Evolutionary conservation across 495 filamentous ascomycete species (phyloP).

Genomic region (Glonium stellatum): DNA sequence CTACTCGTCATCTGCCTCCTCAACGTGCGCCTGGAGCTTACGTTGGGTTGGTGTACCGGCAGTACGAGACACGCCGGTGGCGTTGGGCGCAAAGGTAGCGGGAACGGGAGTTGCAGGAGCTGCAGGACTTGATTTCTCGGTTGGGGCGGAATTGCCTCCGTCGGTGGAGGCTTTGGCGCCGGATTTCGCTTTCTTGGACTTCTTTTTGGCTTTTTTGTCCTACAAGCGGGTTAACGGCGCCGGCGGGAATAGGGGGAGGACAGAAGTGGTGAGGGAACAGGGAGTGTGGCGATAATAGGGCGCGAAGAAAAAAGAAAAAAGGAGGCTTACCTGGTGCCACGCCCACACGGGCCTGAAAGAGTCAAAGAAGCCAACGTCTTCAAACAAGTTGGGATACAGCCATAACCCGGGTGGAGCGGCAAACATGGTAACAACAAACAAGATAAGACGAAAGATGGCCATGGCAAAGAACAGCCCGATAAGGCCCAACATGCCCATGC

Average conservation of each 20-base stretch:
- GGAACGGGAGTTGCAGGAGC: not conserved
- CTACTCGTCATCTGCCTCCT: constrained; percentile 26
- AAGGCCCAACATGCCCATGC: constrained; percentile 86
- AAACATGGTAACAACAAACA: constrained; percentile 93
- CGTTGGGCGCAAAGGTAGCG: not conserved
- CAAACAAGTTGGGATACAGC: constrained; percentile 97
- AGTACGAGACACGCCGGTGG: not conserved
- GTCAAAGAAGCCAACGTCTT: constrained; percentile 97
- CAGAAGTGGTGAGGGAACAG: not conserved
- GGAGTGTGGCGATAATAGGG: not conserved
- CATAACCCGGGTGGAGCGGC: constrained; percentile 79
- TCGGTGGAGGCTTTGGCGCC: constrained; percentile 8
- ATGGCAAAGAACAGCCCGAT: constrained; percentile 95
- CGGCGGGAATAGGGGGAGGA: not conserved
- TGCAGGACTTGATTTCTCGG: constrained; percentile 1
- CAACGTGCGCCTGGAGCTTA: constrained; percentile 16
- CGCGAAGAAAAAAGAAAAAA: constrained; percentile 9
- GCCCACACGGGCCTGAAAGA: constrained; percentile 96
- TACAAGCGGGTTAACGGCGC: constrained; percentile 2
- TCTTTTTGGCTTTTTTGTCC: constrained; percentile 24
- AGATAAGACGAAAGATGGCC: constrained; percentile 89
- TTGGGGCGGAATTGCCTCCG: constrained; percentile 3
- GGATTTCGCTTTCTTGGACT: constrained; percentile 7
- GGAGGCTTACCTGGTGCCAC: constrained; percentile 82
- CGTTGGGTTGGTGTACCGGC: constrained; percentile 13